Evolutionary conservation across 805 yeast species (phyloP), one percentile per base, ranked within the genome.

Genomic region (Metschnikowia colocasiae): DNA sequence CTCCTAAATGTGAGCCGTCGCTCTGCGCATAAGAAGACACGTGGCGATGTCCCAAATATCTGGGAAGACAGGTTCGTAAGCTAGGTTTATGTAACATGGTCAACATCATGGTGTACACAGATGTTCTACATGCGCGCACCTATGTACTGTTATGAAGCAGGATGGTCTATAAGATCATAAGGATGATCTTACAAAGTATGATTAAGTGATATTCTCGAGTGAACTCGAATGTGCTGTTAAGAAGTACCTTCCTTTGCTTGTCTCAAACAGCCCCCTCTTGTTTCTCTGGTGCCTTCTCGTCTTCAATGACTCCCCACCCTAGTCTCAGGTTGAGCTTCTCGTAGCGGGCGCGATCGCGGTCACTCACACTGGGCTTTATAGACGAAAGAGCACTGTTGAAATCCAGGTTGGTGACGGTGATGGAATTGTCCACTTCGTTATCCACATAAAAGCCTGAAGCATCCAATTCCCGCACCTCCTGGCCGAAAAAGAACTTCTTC

Each of bases 301-400:
- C 71, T 33, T 60, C 60, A 18, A 67, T 63, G 12, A 64, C 64
- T 23, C 80, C 80, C 90, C 89, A 83, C 0, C 90, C 92, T 79
- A 88, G 75, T 52, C 82, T 75, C 61, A 79, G 83, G 55, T 84
- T 86, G 59, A 89, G 68, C 53, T 75, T 72, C 49, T 87, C 94
- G 61, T 91, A 91, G 59, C 83, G 86, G 35, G 71, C 57, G 52
- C 97, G 77, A 60, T 91, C 97, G 51, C 73, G 76, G 60, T 89
- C 97, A 55, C 90, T 83, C 4, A 92, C 99, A 62, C 95, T 86
- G 1, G 98, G 97, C 52, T 85, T 83, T 16, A 94, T 88, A 52
- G 80, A 81, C 27, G 71, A 69, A 50, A 94, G 75, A 0, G 98
- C 97, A 8, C 55, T 59, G 32, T 73, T 72, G 57, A 92, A 92